Evolutionary conservation across 257 asterid species (phyloP), one percentile per base, ranked within the genome.

Genomic region (Plantago elongata): DNA sequence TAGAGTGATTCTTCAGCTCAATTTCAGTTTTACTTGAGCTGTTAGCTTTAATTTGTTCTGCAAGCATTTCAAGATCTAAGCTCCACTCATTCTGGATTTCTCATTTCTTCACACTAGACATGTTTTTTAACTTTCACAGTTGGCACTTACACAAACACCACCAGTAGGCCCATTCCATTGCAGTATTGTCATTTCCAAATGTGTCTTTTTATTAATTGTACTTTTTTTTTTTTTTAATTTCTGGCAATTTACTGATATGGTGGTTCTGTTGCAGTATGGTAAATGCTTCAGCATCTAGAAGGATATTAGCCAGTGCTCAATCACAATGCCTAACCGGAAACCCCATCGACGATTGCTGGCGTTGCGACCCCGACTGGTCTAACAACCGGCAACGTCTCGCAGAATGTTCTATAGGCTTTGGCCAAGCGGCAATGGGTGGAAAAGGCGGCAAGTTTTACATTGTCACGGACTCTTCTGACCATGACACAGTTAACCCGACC

Each of bases 301-400:
- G 94, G 51, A 34, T 71, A 8, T 40, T 58, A 18, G 45, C 27
- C 18, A 65, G 59, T 3, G 76, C 72, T 30, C 80, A 78, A 58
- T 61, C 77, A 4, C 95, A 85, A 75, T 91, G 98, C 72, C 86
- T 80, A 2, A 85, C 95, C 13, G 98, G 98, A 9, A 90, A 90
- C 75, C 98, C 98, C 27, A 82, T 90, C 0, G 98, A 90, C 73
- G 98, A 90, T 79, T 90, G 98, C 80, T 90, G 98, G 98, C 85
- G 89, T 37, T 90, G 98, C 66, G 96, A 88, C 68, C 55, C 84
- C 18, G 76, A 83, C 54, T 90, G 95, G 95, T 78, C 78, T 1
- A 57, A 64, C 79, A 76, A 85, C 77, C 95, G 98, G 45, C 91
- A 84, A 43, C 81, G 78, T 9, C 67, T 90, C 2, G 96, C 98